A percentile compares a stretch with the other conserved stretches of the same genome.
Conservation (phyloP, 2,329 filamentous ascomycete species). For the Ilyonectria sp. region DNA sequence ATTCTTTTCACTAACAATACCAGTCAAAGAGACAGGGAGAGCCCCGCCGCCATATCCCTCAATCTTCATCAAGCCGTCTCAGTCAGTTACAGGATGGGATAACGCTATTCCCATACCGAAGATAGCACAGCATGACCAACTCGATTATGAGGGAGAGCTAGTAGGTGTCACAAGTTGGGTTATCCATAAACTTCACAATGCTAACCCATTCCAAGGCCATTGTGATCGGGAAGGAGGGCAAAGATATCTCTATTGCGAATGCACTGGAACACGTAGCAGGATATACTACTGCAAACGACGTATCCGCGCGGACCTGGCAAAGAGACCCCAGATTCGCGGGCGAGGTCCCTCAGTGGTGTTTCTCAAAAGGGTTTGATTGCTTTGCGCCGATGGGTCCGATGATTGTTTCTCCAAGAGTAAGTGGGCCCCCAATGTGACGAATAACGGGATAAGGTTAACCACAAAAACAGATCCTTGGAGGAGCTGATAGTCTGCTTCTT, state of each 20-base stretch:
- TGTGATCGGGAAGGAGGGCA: slow-evolving; percentile 24
- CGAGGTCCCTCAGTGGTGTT: slow-evolving; percentile 28
- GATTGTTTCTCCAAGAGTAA: slow-evolving; percentile 20
- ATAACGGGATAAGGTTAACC: background rate
- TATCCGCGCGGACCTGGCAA: slow-evolving; percentile 28
- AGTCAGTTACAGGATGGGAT: slow-evolving; percentile 16
- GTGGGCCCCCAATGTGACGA: background rate
- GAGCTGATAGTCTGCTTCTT: slow-evolving; percentile 13
- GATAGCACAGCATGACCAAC: slow-evolving; percentile 26
- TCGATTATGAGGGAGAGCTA: slow-evolving; percentile 34
- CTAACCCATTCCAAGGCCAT: slow-evolving; percentile 19
- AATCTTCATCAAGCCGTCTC: slow-evolving; percentile 28
- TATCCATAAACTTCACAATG: background rate
- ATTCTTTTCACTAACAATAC: background rate
- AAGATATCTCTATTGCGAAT: slow-evolving; percentile 22
- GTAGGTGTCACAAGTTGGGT: background rate
- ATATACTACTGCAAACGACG: slow-evolving; percentile 31
- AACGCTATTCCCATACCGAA: slow-evolving; percentile 21
- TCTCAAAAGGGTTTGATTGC: slow-evolving; percentile 30
- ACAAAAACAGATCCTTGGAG: slow-evolving; percentile 8
- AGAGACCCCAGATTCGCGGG: slow-evolving; percentile 21
- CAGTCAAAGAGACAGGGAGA: slow-evolving; percentile 30
- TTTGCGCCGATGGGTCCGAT: slow-evolving; percentile 30
- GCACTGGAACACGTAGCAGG: slow-evolving; percentile 26
- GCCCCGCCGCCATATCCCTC: slow-evolving; percentile 23